Conservation (phyloP, 495 filamentous ascomycete species). For the Cercophora newfieldiana region DNA sequence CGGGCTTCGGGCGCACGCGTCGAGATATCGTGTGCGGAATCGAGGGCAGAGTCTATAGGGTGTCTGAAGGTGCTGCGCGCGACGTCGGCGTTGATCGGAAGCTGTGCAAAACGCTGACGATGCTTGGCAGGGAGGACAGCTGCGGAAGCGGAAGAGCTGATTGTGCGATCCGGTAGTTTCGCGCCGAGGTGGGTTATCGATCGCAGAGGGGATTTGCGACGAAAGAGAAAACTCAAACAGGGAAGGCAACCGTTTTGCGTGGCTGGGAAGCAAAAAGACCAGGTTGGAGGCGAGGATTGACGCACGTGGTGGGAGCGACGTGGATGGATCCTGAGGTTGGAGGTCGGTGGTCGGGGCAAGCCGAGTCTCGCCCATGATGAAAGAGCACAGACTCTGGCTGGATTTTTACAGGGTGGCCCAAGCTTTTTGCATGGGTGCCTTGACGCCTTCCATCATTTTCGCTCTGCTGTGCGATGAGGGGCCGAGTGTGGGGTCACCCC, state of each 20-base stretch:
- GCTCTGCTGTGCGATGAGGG: not conserved
- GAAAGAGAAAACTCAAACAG: not conserved
- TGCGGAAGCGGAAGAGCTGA: not conserved
- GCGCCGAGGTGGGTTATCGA: slow-evolving; percentile 12
- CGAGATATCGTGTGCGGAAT: not conserved
- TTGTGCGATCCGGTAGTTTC: not conserved
- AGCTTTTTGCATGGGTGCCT: slow-evolving; percentile 25
- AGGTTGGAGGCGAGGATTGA: slow-evolving; percentile 18
- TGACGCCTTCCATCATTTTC: slow-evolving; percentile 10
- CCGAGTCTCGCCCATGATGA: slow-evolving; percentile 29
- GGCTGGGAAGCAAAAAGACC: slow-evolving; percentile 19
- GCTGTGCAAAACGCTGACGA: not conserved
- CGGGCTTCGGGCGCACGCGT: not conserved
- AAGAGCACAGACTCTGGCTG: slow-evolving; percentile 26
- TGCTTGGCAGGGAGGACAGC: not conserved
- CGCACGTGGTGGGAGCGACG: slow-evolving; percentile 26
- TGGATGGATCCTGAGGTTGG: slow-evolving; percentile 31
- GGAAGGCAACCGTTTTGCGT: slow-evolving; percentile 9
- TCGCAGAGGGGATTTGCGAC: not conserved
- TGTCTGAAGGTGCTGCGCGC: slow-evolving; percentile 8
- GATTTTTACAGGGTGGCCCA: slow-evolving; percentile 34
- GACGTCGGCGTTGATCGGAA: slow-evolving; percentile 1
- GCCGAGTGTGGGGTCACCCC: slow-evolving; percentile 9
- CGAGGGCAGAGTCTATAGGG: not conserved
- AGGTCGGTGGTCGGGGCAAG: slow-evolving; percentile 27